Evolutionary conservation across 495 filamentous ascomycete species (phyloP).

Genomic region (Hypomontagnella monticulosa): DNA sequence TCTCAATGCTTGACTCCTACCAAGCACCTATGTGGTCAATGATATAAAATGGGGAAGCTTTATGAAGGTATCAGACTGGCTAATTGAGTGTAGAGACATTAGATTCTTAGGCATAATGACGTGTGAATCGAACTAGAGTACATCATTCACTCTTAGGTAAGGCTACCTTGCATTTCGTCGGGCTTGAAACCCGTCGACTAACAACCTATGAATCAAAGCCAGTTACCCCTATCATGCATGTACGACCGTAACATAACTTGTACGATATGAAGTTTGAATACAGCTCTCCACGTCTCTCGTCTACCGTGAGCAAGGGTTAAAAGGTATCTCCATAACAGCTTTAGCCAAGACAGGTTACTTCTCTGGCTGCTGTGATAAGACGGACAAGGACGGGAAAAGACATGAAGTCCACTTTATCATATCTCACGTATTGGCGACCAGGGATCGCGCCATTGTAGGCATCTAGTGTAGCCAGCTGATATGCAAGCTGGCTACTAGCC

Average conservation of each 20-base stretch:
- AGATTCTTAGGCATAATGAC: constrained; percentile 12
- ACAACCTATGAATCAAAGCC: constrained; percentile 8
- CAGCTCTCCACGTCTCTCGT: not conserved
- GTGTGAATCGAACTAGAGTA: constrained; percentile 26
- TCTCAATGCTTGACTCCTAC: too few species aligned
- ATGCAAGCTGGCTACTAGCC: constrained; percentile 30
- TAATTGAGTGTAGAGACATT: too few species aligned
- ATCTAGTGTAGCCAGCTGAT: constrained; percentile 23
- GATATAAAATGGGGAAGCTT: too few species aligned
- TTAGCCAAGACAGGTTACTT: not conserved
- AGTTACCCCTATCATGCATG: not conserved
- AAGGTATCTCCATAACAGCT: not conserved
- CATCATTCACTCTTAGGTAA: constrained; percentile 13
- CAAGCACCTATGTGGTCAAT: too few species aligned
- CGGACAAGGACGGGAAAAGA: constrained; percentile 2
- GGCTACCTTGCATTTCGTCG: too few species aligned
- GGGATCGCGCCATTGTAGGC: constrained; percentile 34
- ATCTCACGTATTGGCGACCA: constrained; percentile 33
- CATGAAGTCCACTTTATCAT: constrained; percentile 28
- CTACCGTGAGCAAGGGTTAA: not conserved
- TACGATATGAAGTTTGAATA: not conserved
- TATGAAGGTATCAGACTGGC: too few species aligned
- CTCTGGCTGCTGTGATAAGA: constrained; percentile 5
- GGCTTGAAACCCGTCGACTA: constrained; percentile 3
- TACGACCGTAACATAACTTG: not conserved